Conservation (phyloP, 495 filamentous ascomycete genomes). For the Pseudomonodictys pantanalensis region DNA sequence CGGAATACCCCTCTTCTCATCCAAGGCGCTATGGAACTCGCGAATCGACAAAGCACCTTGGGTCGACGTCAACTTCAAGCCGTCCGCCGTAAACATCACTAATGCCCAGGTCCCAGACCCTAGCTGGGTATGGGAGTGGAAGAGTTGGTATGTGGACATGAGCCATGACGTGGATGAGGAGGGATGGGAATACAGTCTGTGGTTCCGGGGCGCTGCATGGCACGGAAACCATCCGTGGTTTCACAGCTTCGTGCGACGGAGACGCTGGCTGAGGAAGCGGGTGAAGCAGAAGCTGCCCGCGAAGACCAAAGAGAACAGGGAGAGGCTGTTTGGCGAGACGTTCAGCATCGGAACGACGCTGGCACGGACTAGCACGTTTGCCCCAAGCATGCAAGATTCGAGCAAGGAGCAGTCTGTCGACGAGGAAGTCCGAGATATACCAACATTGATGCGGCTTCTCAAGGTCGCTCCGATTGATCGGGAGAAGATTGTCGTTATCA, state of each 20-base stretch:
- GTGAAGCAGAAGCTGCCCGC: conserved; percentile 52
- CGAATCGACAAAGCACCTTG: conserved; percentile 74
- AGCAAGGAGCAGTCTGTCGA: conserved; percentile 33
- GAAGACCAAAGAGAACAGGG: conserved; percentile 39
- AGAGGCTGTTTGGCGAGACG: conserved; percentile 71
- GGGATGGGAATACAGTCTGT: conserved; percentile 93
- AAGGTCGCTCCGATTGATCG: conserved; percentile 74
- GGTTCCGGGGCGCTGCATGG: conserved; percentile 78
- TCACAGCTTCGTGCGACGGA: conserved; percentile 83
- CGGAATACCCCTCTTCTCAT: conserved; percentile 83
- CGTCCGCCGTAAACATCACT: conserved; percentile 79
- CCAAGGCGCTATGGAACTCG: conserved; percentile 73
- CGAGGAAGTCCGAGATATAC: conserved; percentile 65
- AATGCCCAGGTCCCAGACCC: conserved; percentile 94
- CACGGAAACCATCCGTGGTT: conserved; percentile 89
- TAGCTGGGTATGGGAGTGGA: conserved; percentile 95
- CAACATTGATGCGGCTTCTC: conserved; percentile 60
- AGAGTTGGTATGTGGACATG: conserved; percentile 90
- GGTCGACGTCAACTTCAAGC: conserved; percentile 70
- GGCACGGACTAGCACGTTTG: conserved; percentile 22
- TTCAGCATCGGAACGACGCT: conserved; percentile 67
- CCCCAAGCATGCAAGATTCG: background rate
- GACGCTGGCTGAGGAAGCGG: conserved; percentile 86
- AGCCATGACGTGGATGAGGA: conserved; percentile 84
- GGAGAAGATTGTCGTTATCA: conserved; percentile 79